Evolutionary conservation across 257 asterid species (phyloP), one percentile per base, ranked within the genome.

Genomic region (Salvia splendens): DNA sequence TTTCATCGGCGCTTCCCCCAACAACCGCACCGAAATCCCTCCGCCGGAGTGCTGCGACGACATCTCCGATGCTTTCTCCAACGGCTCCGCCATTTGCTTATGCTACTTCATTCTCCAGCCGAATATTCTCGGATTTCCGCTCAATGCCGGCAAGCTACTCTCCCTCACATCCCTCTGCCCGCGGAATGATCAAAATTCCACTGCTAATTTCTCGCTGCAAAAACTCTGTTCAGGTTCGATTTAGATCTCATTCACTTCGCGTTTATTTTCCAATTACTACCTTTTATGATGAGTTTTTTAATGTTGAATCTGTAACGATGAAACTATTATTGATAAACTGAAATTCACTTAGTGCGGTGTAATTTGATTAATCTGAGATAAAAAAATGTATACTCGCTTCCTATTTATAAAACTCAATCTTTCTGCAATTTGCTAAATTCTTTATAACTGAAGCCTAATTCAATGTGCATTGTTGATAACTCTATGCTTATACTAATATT

Each of bases 101-200:
- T 91, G 97, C 74, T 81, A 88, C 84, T 71, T 91, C 43, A 51
- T 86, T 38, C 84, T 40, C 17, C 75, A 78, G 64, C 95, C 96
- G 30, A 65, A 67, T 38, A 73, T 86, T 38, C 80, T 91, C 55
- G 96, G 96, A 30, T 89, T 89, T 71, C 94, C 96, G 14, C 69
- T 89, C 71, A 79, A 73, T 78, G 67, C 84, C 7, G 61, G 79
- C 41, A 86, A 68, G 70, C 71, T 89, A 32, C 24, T 80, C 53
- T 81, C 95, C 33, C 89, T 91, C 75, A 50, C 87, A 32, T 77
- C 87, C 45, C 65, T 82, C 52, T 91, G 98, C 48, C 82, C 79
- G 16, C 7, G 46, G 45, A 69, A 55, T 8, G 68, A 73, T 45
- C 77, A 12, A 1, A 55, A 36, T 70, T 64, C 52, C 20, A 14